phyloP scores from a whole-genome alignment of 306 rosid species.

The Cicer cuneatum region DNA sequence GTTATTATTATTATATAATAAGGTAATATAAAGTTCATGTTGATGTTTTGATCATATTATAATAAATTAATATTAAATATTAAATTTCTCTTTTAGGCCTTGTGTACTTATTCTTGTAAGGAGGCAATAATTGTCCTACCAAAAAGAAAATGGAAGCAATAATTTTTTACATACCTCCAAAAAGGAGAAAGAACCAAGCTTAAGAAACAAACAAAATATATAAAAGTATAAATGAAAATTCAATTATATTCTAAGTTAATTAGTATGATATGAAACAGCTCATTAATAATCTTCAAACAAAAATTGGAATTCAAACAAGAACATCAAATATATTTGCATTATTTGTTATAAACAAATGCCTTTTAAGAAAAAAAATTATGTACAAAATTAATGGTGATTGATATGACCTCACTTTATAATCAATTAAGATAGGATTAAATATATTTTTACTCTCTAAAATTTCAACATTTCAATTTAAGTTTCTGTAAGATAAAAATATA shows the following conservation, averaged over 20 bases:
- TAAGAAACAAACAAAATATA: not conserved
- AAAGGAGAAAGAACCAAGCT: not conserved
- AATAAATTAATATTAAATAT: conserved; percentile 41
- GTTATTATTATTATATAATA: conserved; percentile 8
- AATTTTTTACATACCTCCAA: conserved; percentile 2
- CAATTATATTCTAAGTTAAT: not conserved
- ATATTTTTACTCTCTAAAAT: too few relatives aligned
- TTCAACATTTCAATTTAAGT: too few relatives aligned
- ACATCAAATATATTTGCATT: not conserved
- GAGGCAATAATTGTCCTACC: not conserved
- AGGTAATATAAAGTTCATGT: conserved; percentile 43
- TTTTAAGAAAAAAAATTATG: not conserved
- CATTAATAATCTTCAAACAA: not conserved
- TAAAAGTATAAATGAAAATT: not conserved
- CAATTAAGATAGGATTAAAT: too few relatives aligned
- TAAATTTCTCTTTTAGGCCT: conserved; percentile 15
- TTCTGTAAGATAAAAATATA: too few relatives aligned
- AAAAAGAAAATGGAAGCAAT: not conserved
- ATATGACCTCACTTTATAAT: not conserved
- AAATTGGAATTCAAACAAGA: not conserved
- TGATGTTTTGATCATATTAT: conserved; percentile 39
- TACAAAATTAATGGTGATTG: not conserved
- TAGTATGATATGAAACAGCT: not conserved
- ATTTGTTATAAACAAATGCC: not conserved
- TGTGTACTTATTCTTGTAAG: not conserved